Evolutionary conservation across 805 yeast species (phyloP), one percentile per base, ranked within the genome.

Genomic region (Zygosaccharomyces bisporus): DNA sequence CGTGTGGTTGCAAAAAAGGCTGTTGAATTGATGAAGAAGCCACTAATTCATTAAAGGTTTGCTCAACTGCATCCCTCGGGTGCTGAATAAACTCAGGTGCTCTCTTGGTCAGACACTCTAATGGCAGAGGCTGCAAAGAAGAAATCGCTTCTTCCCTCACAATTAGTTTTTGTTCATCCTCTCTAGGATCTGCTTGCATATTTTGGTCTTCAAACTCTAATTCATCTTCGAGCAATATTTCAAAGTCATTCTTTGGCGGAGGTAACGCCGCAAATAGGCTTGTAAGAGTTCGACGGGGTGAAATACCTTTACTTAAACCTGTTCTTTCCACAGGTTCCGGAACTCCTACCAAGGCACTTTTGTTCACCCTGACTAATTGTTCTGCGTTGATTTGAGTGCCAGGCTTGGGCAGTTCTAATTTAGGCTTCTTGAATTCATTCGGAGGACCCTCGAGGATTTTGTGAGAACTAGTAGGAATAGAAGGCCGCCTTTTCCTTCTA

Each of bases 231-330:
- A 63, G 47, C 1, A 60, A 52, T 6, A 75, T 59, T 44, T 75
- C 78, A 49, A 71, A 75, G 39, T 75, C 77, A 48, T 76, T 74
- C 46, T 63, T 64, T 0, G 78, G 75, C n/a, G 53, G 44, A 1
- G 78, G 75, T 16, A 73, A 51, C 1, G 48, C 37, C 1, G 59
- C 58, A 30, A 73, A 65, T 34, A 62, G 52, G 2, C 52, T 47
- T 3, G 45, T 30, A 3, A 56, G 42, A 18, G 37, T 33, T 20
- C 34, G 39, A 16, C n/a, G 39, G 13, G 27, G 34, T 14, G 34
- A 29, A 12, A 37, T 35, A 36, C 35, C 53, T 47, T 19, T 41
- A 29, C 39, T 57, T 43, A 35, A 45, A 37, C 30, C 31, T 12
- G 29, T 37, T 33, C 30, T 7, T 30, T 19, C 16, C 19, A 13